A percentile compares a stretch with the other conserved stretches of the same genome.
Conservation (phyloP, 148 eudicot genomes). For the Beta vulgaris region DNA sequence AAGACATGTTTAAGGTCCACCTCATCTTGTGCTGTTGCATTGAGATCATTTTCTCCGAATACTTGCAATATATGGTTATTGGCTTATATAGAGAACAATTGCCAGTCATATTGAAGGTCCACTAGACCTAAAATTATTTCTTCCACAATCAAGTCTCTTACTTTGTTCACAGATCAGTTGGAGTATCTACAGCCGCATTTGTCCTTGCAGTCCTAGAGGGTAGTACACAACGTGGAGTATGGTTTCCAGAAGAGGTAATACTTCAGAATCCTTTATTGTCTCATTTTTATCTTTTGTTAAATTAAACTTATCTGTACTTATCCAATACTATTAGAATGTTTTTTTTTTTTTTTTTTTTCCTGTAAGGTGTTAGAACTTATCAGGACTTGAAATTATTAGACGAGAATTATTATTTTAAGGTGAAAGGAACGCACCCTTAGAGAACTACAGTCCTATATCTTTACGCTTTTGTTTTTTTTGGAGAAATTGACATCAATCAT, state of each 20-base stretch:
- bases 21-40: background rate
- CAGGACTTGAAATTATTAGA: too few species aligned
- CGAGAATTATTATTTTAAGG: too few species aligned
- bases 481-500: too few species aligned
- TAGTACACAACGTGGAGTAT: conserved; percentile 89
- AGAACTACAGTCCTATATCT: too few species aligned
- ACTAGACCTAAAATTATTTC: background rate
- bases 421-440: too few species aligned
- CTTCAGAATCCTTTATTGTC: background rate
- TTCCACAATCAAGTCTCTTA: conserved; percentile 6
- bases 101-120: background rate
- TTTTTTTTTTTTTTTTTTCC: too few species aligned
- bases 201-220: conserved; percentile 88
- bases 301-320: too few species aligned
- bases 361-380: too few species aligned
- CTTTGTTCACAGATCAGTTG: conserved; percentile 68
- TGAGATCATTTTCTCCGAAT: background rate
- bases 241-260: conserved; percentile 98
- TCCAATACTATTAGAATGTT: background rate
- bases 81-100: background rate
- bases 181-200: conserved; percentile 76
- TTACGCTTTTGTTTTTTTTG: too few species aligned
- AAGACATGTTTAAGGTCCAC: background rate
- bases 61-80: background rate
- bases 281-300: too few species aligned